A percentile compares a stretch with the other conserved stretches of the same genome.
phyloP scores from a whole-genome alignment of 768 basidiomycete genomes.

The Lactarius indigo region DNA sequence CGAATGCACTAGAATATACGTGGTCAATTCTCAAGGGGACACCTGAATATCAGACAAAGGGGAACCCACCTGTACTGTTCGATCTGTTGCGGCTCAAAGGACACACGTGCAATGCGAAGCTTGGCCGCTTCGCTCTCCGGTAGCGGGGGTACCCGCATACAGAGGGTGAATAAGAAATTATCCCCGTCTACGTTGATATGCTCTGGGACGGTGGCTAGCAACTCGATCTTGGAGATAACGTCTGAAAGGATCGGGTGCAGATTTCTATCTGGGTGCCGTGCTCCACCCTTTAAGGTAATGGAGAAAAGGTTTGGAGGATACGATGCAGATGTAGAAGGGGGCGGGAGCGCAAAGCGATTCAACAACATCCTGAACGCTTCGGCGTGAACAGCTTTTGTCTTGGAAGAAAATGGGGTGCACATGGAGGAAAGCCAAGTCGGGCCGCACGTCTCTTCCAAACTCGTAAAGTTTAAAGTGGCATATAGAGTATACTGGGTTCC shows the following conservation, averaged over 20 bases:
- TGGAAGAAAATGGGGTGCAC: conserved; percentile 54
- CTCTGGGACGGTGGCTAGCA: conserved; percentile 61
- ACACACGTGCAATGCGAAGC: conserved; percentile 54
- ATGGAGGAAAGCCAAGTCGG: conserved; percentile 48
- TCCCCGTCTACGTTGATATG: conserved; percentile 46
- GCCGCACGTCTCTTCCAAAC: conserved; percentile 39
- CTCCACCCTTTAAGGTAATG: conserved; percentile 24
- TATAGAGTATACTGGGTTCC: conserved; percentile 66
- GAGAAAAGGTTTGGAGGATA: conserved; percentile 38
- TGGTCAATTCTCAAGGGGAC: neutral
- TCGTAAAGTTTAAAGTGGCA: conserved; percentile 59
- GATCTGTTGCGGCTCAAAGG: conserved; percentile 55
- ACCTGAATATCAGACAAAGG: neutral
- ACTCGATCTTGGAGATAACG: conserved; percentile 58
- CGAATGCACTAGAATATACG: conserved; percentile 31
- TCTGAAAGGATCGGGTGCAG: conserved; percentile 44
- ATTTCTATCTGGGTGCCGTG: conserved; percentile 15
- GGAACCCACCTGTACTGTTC: conserved; percentile 62
- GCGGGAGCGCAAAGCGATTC: conserved; percentile 44
- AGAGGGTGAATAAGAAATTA: conserved; percentile 52
- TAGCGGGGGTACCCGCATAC: conserved; percentile 56
- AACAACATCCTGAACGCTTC: conserved; percentile 42
- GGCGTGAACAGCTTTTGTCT: conserved; percentile 40
- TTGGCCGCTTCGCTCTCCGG: conserved; percentile 46
- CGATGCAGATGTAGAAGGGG: conserved; percentile 37